Evolutionary conservation across 2,329 filamentous ascomycete genomes (phyloP).

Genomic region (Aspergillus caelatus): DNA sequence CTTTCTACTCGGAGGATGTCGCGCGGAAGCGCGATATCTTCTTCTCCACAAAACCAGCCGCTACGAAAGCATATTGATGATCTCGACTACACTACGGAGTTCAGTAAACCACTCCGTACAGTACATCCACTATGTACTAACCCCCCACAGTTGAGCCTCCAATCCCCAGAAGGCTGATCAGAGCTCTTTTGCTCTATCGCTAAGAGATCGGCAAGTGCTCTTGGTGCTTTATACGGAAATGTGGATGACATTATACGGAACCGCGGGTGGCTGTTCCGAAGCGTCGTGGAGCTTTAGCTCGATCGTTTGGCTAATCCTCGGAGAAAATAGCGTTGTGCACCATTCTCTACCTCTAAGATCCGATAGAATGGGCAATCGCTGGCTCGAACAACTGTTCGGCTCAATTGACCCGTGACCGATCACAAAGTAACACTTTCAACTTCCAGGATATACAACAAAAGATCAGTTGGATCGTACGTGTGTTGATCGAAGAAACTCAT

Average conservation of each 20-base stretch:
- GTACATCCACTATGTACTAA: neutral
- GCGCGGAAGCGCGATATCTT: neutral
- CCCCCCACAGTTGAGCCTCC: conserved; percentile 20
- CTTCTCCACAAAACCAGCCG: conserved; percentile 7
- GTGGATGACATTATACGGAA: conserved; percentile 3
- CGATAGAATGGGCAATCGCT: neutral
- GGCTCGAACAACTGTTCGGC: neutral
- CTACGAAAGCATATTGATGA: conserved; percentile 15
- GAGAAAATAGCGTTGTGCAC: neutral
- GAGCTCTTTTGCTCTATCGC: conserved; percentile 8
- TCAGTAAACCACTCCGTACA: neutral
- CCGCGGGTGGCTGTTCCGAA: conserved; percentile 3
- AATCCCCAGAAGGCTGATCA: conserved; percentile 15
- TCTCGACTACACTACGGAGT: conserved; percentile 15
- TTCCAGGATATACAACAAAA: neutral
- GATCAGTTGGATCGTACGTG: neutral
- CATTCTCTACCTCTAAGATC: neutral
- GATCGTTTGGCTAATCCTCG: neutral
- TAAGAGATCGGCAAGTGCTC: conserved; percentile 15
- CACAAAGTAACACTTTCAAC: neutral
- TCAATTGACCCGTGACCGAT: neutral
- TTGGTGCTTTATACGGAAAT: conserved; percentile 10
- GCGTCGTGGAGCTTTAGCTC: neutral
- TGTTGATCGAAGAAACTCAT: neutral
- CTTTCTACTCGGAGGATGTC: neutral